Base-by-base conservation (phyloP, 345 rosid genomes). In the Trapa bicornis region DNA sequence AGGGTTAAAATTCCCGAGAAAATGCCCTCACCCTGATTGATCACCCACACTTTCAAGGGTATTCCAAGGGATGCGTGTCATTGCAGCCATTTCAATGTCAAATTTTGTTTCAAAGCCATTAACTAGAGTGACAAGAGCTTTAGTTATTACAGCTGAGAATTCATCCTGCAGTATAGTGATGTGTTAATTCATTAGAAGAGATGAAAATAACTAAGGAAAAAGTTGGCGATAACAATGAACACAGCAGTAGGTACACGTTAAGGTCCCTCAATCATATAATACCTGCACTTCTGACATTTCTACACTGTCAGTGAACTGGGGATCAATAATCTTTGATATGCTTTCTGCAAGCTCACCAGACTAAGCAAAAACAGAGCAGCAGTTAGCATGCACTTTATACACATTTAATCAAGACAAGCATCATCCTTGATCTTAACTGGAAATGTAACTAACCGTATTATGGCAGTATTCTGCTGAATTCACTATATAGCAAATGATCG, bases 21-120 rank as follows among this genome's bases (percentile, higher is more conserved):
- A 47, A 37, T 54, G 48, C 68, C 56, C 85, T 83, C 78, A 94
- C 99, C 77, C 89, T 64, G 99, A 94, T 73, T 94, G 99, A 78
- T 94, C 97, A 54, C 97, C 99, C 52, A 94, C 99, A 76, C 97
- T 87, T 77, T 94, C 99, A 75, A 94, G 97, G 74, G 93, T 85
- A 62, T 84, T 85, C 99, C 99, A 94, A 67, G 87, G 89, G 71
- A 94, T 93, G 73, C 97, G 93, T 58, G 96, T 84, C 99, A 94
- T 94, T 57, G 80, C 87, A 65, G 91, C 95, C 96, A 94, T 91
- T 85, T 94, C 97, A 66, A 79, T 75, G 80, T 94, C 99, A 77
- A 94, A 94, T 75, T 89, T 94, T 56, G 96, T 89, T 83, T 94
- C 99, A 68, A 94, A 67, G 78, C 97, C 97, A 65, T 86, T 91